Conservation (phyloP, 164 flowering plant species). For the Umbellularia californica region DNA sequence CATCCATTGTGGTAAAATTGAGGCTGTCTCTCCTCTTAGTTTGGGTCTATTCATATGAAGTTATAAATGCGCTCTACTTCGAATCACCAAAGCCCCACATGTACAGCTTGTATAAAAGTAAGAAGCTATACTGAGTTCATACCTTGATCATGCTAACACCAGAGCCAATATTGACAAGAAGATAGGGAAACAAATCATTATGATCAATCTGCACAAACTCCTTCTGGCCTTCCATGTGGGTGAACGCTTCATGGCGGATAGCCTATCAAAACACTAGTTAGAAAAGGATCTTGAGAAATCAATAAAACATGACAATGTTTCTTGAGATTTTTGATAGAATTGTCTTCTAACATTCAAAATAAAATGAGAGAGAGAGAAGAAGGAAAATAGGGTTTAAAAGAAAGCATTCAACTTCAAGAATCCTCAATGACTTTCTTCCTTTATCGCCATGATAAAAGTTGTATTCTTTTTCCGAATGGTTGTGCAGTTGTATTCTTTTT, state of each 20-base stretch:
- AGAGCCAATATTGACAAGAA: conserved; percentile 93
- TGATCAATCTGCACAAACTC: conserved; percentile 97
- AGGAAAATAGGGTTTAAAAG: not conserved
- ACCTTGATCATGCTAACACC: conserved; percentile 97
- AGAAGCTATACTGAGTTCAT: conserved; percentile 1
- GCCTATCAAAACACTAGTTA: conserved; percentile 40
- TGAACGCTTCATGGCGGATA: conserved; percentile 97
- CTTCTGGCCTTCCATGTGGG: conserved; percentile 91
- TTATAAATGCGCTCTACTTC: not conserved
- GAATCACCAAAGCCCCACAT: not conserved
- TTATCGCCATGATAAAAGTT: too few relatives aligned
- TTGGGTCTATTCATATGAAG: not conserved
- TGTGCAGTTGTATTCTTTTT: too few relatives aligned
- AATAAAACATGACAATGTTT: not conserved
- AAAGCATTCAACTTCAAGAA: not conserved
- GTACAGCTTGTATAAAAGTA: not conserved
- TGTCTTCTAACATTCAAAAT: not conserved
- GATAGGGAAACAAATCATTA: conserved; percentile 93
- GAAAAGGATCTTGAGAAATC: too few relatives aligned
- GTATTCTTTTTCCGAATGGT: too few relatives aligned
- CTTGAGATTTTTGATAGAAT: conserved; percentile 1
- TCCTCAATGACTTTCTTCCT: not conserved
- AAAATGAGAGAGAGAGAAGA: not conserved
- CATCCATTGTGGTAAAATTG: too few relatives aligned
- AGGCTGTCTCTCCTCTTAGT: too few relatives aligned